These are phyloP conservation scores for Fragaria ananassa DNA, from an alignment of 306 rosid genomes.

Conservation along the genomic window DNA sequence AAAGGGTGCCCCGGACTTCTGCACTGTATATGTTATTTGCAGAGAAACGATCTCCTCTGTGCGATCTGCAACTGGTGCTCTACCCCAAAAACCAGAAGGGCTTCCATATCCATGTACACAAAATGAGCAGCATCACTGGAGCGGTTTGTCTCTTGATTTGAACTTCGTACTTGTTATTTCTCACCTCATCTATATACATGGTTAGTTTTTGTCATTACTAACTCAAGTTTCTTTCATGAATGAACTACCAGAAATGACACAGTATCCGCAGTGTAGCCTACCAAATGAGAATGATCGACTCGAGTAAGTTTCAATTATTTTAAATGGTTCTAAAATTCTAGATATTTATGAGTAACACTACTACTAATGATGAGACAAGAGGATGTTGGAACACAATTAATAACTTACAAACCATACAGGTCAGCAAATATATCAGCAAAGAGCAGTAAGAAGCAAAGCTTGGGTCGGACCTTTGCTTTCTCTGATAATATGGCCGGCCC, in stretches of 20 bases:
- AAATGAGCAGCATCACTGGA: neutral
- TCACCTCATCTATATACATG: neutral
- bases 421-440: slow-evolving; percentile 58
- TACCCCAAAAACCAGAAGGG: neutral
- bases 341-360: neutral
- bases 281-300: slow-evolving; percentile 31
- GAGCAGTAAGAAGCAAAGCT: slow-evolving; percentile 56
- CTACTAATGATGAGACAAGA: neutral
- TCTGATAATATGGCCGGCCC: slow-evolving; percentile 28
- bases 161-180: neutral
- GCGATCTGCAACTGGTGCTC: slow-evolving; percentile 34
- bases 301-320: slow-evolving; percentile 37
- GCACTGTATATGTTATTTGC: slow-evolving; percentile 62
- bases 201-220: neutral
- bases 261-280: neutral
- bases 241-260: slow-evolving; percentile 33
- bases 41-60: slow-evolving; percentile 55
- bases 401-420: slow-evolving; percentile 26
- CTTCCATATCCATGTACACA: neutral
- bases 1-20: slow-evolving; percentile 60
- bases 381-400: neutral
- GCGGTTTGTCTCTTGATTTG: slow-evolving; percentile 27
- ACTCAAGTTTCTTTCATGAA: neutral
- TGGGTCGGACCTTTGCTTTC: slow-evolving; percentile 34
- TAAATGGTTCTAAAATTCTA: neutral